Conservation (phyloP, 768 basidiomycete species). For the Leccinum truebloodii region DNA sequence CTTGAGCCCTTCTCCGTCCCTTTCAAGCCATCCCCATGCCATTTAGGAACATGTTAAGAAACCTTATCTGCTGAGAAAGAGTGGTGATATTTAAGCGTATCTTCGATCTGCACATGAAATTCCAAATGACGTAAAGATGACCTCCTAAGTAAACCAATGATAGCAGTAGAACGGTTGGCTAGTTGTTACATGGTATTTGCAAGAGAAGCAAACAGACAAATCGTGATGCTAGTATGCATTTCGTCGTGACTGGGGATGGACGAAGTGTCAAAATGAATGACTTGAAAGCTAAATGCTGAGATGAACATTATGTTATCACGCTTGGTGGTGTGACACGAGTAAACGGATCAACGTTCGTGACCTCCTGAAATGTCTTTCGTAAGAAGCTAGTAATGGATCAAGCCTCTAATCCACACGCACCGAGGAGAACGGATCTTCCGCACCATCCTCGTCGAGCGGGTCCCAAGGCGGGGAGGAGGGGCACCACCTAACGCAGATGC, state of each 20-base stretch:
- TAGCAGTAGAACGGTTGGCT: not conserved
- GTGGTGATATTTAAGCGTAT: not conserved
- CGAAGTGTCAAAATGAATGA: not conserved
- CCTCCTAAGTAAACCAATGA: not conserved
- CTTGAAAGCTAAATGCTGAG: not conserved
- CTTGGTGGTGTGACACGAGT: not conserved
- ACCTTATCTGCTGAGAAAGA: not conserved
- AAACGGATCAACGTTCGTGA: slow-evolving; percentile 15
- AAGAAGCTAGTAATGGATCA: slow-evolving; percentile 1
- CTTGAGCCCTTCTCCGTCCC: not conserved
- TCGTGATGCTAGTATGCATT: not conserved
- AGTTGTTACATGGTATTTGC: not conserved
- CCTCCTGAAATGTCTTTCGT: slow-evolving; percentile 5
- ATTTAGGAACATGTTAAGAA: not conserved
- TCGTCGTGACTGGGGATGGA: not conserved
- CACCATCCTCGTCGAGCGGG: slow-evolving; percentile 28
- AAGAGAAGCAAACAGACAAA: not conserved
- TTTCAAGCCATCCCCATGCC: not conserved
- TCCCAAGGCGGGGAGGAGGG: slow-evolving; percentile 24
- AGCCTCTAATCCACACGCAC: slow-evolving; percentile 9
- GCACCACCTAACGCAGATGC: slow-evolving; percentile 20
- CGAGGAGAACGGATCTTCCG: slow-evolving; percentile 20
- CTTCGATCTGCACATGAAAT: not conserved
- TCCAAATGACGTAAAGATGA: not conserved
- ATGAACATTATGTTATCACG: not conserved